A percentile compares a stretch with the other conserved stretches of the same genome.
Conservation (phyloP, 2,329 filamentous ascomycete species). For the Fusarium nanum region DNA sequence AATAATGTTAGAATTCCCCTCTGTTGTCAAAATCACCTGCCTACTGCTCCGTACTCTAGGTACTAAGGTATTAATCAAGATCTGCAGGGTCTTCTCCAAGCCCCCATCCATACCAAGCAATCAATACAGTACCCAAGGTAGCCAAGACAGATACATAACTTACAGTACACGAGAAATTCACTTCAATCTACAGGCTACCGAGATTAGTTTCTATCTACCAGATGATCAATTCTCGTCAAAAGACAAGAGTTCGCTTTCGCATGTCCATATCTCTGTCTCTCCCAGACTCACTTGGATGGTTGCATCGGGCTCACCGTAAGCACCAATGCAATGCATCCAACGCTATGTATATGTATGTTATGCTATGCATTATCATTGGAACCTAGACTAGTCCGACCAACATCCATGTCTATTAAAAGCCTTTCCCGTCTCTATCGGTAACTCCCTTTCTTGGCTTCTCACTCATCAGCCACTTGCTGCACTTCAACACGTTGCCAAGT, state of each 20-base stretch:
- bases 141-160: not conserved
- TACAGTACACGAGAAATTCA: not conserved
- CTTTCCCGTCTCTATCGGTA: conserved; percentile 21
- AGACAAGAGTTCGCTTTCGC: not conserved
- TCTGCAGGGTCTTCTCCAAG: conserved; percentile 1
- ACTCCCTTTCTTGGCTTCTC: conserved; percentile 7
- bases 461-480: conserved; percentile 11
- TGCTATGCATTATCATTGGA: conserved; percentile 6
- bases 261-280: not conserved
- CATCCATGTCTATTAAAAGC: conserved; percentile 10
- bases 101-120: not conserved
- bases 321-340: not conserved
- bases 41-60: not conserved
- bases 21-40: not conserved
- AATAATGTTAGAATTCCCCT: not conserved
- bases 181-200: not conserved
- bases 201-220: not conserved
- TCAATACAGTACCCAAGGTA: not conserved
- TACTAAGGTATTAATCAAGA: not conserved
- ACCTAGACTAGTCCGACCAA: not conserved
- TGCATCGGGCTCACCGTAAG: conserved; percentile 34
- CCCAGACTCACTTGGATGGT: conserved; percentile 23
- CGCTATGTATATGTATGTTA: not conserved
- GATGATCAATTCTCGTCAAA: not conserved
- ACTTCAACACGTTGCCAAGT: conserved; percentile 6